phyloP scores from a whole-genome alignment of 2,329 filamentous ascomycete species.

The Colletotrichum sidae region DNA sequence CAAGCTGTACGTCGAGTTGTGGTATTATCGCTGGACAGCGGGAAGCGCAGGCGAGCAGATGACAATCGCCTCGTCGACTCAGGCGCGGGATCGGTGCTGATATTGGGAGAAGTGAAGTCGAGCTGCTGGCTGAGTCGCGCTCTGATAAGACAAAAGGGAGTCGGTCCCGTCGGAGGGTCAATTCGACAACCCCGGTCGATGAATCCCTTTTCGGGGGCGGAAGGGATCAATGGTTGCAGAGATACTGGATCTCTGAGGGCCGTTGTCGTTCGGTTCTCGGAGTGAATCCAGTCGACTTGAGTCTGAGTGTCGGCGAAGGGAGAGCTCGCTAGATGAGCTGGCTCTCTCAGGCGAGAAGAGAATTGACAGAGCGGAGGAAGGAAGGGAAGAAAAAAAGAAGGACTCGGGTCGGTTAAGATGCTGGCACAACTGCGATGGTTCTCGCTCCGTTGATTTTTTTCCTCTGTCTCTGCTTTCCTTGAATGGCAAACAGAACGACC shows the following conservation, averaged over 20 bases:
- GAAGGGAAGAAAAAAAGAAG: conserved; percentile 12
- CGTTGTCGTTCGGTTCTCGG: conserved; percentile 1
- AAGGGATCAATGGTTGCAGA: conserved; percentile 4
- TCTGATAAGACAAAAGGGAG: conserved; percentile 29
- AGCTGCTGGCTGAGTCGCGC: conserved; percentile 9
- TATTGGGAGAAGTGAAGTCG: conserved; percentile 1
- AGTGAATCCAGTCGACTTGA: neutral
- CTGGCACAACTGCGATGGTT: neutral
- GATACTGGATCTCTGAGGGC: conserved; percentile 16
- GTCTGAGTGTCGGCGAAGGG: neutral
- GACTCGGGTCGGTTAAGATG: conserved; percentile 17
- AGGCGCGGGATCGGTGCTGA: conserved; percentile 6
- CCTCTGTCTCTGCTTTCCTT: conserved; percentile 8
- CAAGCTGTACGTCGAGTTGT: conserved; percentile 36
- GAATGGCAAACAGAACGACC: conserved; percentile 24
- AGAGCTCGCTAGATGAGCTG: neutral
- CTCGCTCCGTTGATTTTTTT: neutral
- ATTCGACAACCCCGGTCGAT: conserved; percentile 31
- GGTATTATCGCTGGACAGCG: neutral
- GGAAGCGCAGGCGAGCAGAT: too few species aligned
- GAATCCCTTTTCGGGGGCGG: conserved; percentile 1
- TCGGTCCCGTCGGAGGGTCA: conserved; percentile 8
- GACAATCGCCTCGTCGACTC: neutral
- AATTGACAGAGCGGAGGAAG: neutral
- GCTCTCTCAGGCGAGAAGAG: neutral